These are phyloP conservation scores for Casuarina equisetifolia DNA, from an alignment of 306 rosid genomes.

Conservation along the genomic window DNA sequence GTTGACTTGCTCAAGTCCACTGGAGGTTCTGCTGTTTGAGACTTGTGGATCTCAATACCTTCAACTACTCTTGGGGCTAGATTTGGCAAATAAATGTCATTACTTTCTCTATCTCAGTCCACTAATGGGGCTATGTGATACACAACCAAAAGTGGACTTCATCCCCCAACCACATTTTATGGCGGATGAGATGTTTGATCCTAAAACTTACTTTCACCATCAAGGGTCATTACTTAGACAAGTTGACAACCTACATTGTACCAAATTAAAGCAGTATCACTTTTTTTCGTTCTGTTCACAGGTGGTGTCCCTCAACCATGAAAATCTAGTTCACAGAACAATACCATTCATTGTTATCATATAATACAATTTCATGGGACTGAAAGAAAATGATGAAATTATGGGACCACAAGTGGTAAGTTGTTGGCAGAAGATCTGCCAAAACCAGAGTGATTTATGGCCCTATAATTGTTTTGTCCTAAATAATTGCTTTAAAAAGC, in stretches of 20 bases:
- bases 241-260: neutral
- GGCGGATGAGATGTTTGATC: neutral
- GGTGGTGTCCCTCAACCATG: neutral
- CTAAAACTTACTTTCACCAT: neutral
- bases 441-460: neutral
- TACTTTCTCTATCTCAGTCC: neutral
- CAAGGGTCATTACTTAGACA: neutral
- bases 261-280: neutral
- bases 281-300: neutral
- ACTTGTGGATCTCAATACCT: neutral
- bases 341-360: neutral
- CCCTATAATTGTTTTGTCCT: neutral
- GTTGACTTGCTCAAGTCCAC: no score
- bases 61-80: neutral
- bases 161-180: neutral
- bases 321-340: neutral
- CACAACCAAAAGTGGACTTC: neutral
- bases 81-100: slow-evolving; percentile 1
- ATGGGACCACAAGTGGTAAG: neutral
- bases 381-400: neutral
- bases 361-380: neutral
- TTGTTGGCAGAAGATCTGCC: neutral
- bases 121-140: neutral
- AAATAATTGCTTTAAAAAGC: neutral
- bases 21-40: neutral